Conservation (phyloP, 441 rosid species). For the Erysimum cheiri region DNA sequence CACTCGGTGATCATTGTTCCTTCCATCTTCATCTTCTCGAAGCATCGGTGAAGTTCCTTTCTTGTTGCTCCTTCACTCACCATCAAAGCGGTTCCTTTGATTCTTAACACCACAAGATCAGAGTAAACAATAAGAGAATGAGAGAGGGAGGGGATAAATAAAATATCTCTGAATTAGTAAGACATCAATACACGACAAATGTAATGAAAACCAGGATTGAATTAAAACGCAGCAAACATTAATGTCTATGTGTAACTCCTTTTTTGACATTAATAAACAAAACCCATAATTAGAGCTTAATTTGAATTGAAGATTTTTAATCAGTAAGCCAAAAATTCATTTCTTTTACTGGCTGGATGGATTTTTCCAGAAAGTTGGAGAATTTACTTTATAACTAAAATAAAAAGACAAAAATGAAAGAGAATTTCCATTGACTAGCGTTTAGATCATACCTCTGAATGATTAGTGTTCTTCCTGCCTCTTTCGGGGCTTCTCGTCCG, state of each 20-base stretch:
- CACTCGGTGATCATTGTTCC: constrained; percentile 60
- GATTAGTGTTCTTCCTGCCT: constrained; percentile 2
- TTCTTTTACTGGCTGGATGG: constrained; percentile 1
- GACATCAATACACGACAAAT: constrained; percentile 15
- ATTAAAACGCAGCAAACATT: constrained; percentile 17
- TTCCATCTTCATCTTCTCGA: constrained; percentile 60
- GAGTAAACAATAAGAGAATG: not conserved
- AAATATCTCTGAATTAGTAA: constrained; percentile 5
- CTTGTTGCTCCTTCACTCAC: constrained; percentile 22
- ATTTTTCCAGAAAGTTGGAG: constrained; percentile 18
- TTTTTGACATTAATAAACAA: not conserved
- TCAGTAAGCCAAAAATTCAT: not conserved
- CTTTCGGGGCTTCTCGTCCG: constrained; percentile 11
- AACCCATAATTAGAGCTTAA: not conserved
- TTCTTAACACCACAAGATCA: constrained; percentile 35
- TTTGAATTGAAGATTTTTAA: not conserved
- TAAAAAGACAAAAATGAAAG: not conserved
- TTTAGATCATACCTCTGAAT: constrained; percentile 29
- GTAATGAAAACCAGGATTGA: not conserved
- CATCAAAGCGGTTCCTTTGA: constrained; percentile 40
- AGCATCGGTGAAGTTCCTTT: constrained; percentile 19
- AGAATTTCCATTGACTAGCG: constrained; percentile 17
- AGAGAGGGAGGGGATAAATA: not conserved
- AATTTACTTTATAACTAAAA: not conserved
- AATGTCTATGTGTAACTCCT: not conserved